A percentile compares a stretch with the other conserved stretches of the same genome.
Evolutionary conservation across 306 rosid genomes (phyloP).

Genomic region (Vigna nakashimae): DNA sequence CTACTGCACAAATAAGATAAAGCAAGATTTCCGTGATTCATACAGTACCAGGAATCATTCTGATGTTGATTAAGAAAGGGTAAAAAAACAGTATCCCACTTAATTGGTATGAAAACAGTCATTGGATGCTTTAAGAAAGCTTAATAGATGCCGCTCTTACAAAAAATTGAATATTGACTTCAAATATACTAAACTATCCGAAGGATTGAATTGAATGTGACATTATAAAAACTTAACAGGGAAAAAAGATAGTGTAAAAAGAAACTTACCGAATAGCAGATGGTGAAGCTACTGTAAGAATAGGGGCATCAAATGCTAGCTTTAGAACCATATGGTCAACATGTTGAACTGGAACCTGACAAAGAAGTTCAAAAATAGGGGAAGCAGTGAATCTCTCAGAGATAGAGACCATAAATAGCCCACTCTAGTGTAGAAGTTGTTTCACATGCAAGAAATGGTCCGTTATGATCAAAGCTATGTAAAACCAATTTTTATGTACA

Average conservation of each 20-base stretch:
- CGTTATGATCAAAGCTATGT: conserved; percentile 23
- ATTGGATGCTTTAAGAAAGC: conserved; percentile 23
- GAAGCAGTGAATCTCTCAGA: conserved; percentile 25
- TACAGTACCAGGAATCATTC: conserved; percentile 24
- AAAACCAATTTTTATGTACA: conserved; percentile 5
- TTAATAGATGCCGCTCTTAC: not conserved
- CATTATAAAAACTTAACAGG: not conserved
- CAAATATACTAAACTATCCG: conserved; percentile 17
- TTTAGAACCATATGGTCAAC: conserved; percentile 66
- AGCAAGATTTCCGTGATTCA: not conserved
- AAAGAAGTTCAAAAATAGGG: conserved; percentile 39
- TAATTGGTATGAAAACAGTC: not conserved
- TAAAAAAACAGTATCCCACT: conserved; percentile 31
- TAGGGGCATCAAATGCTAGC: conserved; percentile 83
- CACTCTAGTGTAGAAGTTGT: not conserved
- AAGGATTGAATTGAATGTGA: conserved; percentile 28
- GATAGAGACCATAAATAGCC: conserved; percentile 25
- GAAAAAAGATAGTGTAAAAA: conserved; percentile 15
- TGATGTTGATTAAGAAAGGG: conserved; percentile 14
- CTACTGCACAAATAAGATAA: conserved; percentile 25
- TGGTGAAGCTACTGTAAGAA: conserved; percentile 94
- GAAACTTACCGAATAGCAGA: conserved; percentile 78
- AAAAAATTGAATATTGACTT: conserved; percentile 3
- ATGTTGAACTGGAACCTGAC: conserved; percentile 81
- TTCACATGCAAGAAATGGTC: not conserved